Percentiles rank a stretch among this genome's conserved stretches.
phyloP scores from a whole-genome alignment of 345 rosid species.

The Erucastrum elatum region DNA sequence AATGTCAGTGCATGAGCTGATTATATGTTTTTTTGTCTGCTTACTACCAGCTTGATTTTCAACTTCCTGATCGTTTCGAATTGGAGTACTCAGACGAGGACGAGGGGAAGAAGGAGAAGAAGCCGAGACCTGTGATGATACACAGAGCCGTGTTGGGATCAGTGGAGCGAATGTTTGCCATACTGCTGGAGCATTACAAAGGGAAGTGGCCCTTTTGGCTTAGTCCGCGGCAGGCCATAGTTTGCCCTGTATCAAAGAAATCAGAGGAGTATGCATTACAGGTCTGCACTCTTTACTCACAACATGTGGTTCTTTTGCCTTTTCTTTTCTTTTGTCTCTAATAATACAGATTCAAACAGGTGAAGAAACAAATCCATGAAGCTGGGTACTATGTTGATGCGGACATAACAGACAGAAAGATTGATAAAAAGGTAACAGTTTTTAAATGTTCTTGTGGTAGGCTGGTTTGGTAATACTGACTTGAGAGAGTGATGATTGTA shows the following conservation, averaged over 20 bases:
- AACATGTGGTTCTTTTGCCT: background rate
- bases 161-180: constrained; percentile 95
- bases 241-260: constrained; percentile 92
- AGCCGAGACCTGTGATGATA: constrained; percentile 77
- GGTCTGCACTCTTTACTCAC: constrained; percentile 43
- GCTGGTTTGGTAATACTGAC: constrained; percentile 2
- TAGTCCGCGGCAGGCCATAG: constrained; percentile 98
- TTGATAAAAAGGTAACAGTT: constrained; percentile 76
- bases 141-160: constrained; percentile 96
- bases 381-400: constrained; percentile 86
- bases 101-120: constrained; percentile 63
- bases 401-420: constrained; percentile 77
- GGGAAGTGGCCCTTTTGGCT: constrained; percentile 99
- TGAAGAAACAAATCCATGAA: constrained; percentile 56
- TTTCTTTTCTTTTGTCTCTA: constrained; percentile 36
- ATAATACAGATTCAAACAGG: constrained; percentile 43
- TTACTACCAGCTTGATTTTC: constrained; percentile 85
- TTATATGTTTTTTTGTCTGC: constrained; percentile 20
- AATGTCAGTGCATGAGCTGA: constrained; percentile 21
- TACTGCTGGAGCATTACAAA: constrained; percentile 92
- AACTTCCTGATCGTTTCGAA: constrained; percentile 77
- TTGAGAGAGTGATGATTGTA: constrained; percentile 17
- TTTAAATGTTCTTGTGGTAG: constrained; percentile 1
- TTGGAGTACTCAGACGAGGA: constrained; percentile 86
- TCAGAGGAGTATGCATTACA: constrained; percentile 67